A percentile compares a stretch with the other conserved stretches of the same genome.
phyloP scores from a whole-genome alignment of 2,329 filamentous ascomycete genomes.

The Orbilia brochopaga region DNA sequence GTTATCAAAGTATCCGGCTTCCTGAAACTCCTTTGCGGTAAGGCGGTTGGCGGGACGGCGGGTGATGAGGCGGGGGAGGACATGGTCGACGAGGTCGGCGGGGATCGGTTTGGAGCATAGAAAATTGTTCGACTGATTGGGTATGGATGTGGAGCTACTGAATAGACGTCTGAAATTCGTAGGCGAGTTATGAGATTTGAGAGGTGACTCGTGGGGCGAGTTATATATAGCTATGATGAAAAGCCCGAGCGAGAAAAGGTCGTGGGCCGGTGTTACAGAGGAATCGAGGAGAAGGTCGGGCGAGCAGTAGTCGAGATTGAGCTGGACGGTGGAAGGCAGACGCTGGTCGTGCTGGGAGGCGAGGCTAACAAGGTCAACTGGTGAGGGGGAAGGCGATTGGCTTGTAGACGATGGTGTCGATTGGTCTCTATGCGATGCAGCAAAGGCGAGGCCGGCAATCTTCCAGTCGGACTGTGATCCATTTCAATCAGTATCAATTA shows the following conservation, averaged over 20 bases:
- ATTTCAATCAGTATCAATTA: neutral
- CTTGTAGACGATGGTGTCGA: slow-evolving; percentile 66
- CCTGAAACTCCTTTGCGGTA: slow-evolving; percentile 87
- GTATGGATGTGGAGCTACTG: slow-evolving; percentile 76
- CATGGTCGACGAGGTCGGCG: slow-evolving; percentile 73
- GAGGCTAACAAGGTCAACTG: slow-evolving; percentile 38
- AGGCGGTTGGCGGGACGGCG: slow-evolving; percentile 84
- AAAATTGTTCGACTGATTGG: slow-evolving; percentile 81
- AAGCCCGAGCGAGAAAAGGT: slow-evolving; percentile 92
- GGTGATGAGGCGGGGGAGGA: slow-evolving; percentile 85
- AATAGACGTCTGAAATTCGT: slow-evolving; percentile 87
- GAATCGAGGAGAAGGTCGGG: slow-evolving; percentile 94
- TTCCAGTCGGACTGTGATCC: slow-evolving; percentile 86
- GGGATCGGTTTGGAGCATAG: slow-evolving; percentile 80
- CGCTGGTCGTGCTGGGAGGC: slow-evolving; percentile 75
- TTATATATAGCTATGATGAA: slow-evolving; percentile 91
- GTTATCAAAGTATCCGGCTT: slow-evolving; percentile 96
- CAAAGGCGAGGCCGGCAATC: slow-evolving; percentile 90
- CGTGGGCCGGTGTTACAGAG: slow-evolving; percentile 80
- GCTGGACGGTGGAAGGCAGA: slow-evolving; percentile 79
- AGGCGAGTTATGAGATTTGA: slow-evolving; percentile 79
- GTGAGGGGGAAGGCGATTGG: slow-evolving; percentile 78
- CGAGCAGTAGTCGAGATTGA: slow-evolving; percentile 90
- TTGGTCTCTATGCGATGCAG: slow-evolving; percentile 76
- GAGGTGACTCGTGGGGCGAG: slow-evolving; percentile 84